Evolutionary conservation across 805 yeast species (phyloP), one percentile per base, ranked within the genome.

Genomic region (Komagataella ulmi): DNA sequence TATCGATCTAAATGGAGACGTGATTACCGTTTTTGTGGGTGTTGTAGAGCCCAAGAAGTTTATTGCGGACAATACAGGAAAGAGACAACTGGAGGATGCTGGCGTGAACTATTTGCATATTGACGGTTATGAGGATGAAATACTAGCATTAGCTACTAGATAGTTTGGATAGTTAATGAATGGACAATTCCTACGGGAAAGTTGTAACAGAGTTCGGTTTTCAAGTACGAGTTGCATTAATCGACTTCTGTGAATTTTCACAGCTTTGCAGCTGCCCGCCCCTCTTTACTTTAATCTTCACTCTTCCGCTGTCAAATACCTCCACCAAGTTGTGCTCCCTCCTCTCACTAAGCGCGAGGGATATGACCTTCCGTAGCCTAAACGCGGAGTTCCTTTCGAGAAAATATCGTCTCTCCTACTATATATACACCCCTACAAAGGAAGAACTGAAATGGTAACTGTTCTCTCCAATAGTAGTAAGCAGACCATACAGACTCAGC

Each of bases 1-100:
- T 6, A 60, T 90, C 49, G 73, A 68, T 3, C 64, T 79, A 0
- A 56, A 59, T 1, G 71, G 68, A 1, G 57, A 61, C 6, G 83
- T 91, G 54, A 73, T 71, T 18, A 79, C 93, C 0, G 90, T 90
- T 23, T 88, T 85, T 68, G 97, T 91, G 4, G 99, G 98, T 0
- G 93, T 89, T 1, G 62, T 81, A 55, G 99, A 93, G 65, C 99
- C 99, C 0, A 83, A 80, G 40, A 86, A 85, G 0, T 93, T 93
- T 70, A 86, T 93, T n/a, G 74, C 80, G 60, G 75, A 83, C 53
- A 93, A 93, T 61, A 71, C 76, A 3, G 86, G 96, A 14, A 67
- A 68, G 19, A 61, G 66, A 6, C 77, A 75, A 59, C 69, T 93
- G 47, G 69, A 68, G n/a, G 71, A 63, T 0, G 70, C 71, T 1